Percentiles rank a stretch among this genome's conserved stretches.
phyloP scores from a whole-genome alignment of 2,329 filamentous ascomycete genomes.

The Aspergillus luchuensis region DNA sequence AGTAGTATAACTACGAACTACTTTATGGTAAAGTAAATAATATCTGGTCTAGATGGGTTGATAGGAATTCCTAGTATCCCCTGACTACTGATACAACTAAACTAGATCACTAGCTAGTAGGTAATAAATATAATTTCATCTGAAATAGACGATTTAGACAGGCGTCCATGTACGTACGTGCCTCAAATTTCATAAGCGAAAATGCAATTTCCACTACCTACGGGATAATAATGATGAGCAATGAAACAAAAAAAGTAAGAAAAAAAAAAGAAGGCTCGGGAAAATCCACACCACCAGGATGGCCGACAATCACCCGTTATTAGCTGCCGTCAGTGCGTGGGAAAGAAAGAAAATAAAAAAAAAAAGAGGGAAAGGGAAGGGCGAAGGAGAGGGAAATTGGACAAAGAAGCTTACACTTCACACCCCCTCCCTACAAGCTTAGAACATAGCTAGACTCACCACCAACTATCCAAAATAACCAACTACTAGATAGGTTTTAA shows the following conservation, averaged over 20 bases:
- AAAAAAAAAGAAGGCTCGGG: neutral
- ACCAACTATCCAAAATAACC: too few species aligned
- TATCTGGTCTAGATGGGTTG: neutral
- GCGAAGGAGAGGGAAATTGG: neutral
- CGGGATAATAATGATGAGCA: neutral
- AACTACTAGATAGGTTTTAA: too few species aligned
- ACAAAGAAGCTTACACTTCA: neutral
- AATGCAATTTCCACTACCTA: neutral
- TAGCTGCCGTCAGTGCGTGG: constrained; percentile 18
- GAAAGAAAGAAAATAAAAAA: neutral
- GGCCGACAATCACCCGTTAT: constrained; percentile 22
- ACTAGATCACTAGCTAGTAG: rapidly evolving
- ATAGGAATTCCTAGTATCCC: too few species aligned
- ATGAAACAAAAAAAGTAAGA: neutral
- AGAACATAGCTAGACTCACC: neutral
- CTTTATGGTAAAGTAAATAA: too few species aligned
- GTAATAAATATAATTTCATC: too few species aligned
- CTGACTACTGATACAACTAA: too few species aligned
- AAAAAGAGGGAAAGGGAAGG: neutral
- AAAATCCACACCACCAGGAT: constrained; percentile 1
- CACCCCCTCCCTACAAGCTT: neutral
- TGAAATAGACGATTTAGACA: too few species aligned
- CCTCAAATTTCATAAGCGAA: too few species aligned
- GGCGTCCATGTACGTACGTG: too few species aligned
- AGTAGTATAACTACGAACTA: too few species aligned